Evolutionary conservation across 2,329 filamentous ascomycete species (phyloP), one percentile per base, ranked within the genome.

Genomic region (Fusarium sp.): DNA sequence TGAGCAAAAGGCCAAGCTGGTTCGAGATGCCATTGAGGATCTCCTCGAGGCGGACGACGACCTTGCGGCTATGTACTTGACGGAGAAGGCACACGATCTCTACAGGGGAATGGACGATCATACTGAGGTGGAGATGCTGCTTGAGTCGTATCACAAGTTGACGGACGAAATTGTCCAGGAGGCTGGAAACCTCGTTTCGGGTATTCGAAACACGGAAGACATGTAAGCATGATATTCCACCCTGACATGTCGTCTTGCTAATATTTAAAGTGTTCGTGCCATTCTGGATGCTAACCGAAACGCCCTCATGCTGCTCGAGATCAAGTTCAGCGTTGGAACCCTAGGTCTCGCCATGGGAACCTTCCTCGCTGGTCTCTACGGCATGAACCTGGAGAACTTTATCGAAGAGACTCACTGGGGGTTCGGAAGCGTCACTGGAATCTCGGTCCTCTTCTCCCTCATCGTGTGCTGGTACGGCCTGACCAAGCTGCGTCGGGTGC

Each of bases 311-410:
- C 88, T 99, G 20, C 89, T 98, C 35, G 96, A 98, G 74, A 91
- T 99, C 77, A 98, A 97, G 81, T 98, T 98, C 85, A 96, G 93
- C 80, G 95, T 99, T 69, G 94, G 95, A 66, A 98, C 96, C 1
- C 90, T 99, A 6, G 95, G 95, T n/a, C 91, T 98, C 57, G 96
- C 94, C 64, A 94, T 95, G 80, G 96, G 96, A 64, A 98, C 96
- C 59, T 97, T 98, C 80, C 89, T 98, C 78, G 97, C 96, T 10
- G 95, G 95, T n/a, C 91, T 99, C n/a, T 99, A 98, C 87, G 96
- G 96, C 77, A 98, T 98, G 95, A 99, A 99, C 85, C 87, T 99
- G 74, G 97, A 98, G 81, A 98, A 98, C 84, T 98, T 98, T 83
- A 94, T 98, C 78, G 96, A 99, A 85, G 96, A 98, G 81, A 95